phyloP scores from a whole-genome alignment of 495 filamentous ascomycete genomes.

The Neurospora sp. region DNA sequence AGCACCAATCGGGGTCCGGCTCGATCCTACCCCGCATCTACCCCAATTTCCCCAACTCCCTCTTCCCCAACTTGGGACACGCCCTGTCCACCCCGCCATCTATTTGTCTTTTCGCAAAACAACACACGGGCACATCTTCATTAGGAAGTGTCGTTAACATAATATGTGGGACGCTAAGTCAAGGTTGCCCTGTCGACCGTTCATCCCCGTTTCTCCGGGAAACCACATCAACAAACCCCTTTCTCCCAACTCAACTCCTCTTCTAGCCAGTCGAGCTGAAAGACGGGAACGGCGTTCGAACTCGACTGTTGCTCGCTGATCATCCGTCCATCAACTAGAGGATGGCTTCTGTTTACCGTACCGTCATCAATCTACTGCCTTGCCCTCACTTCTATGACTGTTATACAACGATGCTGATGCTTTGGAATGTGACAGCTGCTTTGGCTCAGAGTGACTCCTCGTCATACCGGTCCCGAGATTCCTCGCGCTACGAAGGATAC shows the following conservation, averaged over 20 bases:
- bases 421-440: background rate
- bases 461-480: background rate
- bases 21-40: background rate
- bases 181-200: background rate
- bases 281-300: background rate
- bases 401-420: background rate
- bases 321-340: background rate
- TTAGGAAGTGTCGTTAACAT: background rate
- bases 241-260: background rate
- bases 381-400: background rate
- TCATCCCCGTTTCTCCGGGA: background rate
- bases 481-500: background rate
- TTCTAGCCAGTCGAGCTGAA: background rate
- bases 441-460: background rate
- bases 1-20: background rate
- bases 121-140: background rate
- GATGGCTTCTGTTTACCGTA: background rate
- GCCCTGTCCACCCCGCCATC: background rate
- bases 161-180: background rate
- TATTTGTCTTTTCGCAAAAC: background rate
- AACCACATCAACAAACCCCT: background rate
- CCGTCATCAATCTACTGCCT: background rate
- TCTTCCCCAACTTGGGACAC: background rate
- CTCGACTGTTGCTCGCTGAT: background rate
- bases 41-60: background rate